These are phyloP conservation scores for Coemansia sp. DNA, from an alignment of 371 early-diverging fungal species.

Conservation along the genomic window DNA sequence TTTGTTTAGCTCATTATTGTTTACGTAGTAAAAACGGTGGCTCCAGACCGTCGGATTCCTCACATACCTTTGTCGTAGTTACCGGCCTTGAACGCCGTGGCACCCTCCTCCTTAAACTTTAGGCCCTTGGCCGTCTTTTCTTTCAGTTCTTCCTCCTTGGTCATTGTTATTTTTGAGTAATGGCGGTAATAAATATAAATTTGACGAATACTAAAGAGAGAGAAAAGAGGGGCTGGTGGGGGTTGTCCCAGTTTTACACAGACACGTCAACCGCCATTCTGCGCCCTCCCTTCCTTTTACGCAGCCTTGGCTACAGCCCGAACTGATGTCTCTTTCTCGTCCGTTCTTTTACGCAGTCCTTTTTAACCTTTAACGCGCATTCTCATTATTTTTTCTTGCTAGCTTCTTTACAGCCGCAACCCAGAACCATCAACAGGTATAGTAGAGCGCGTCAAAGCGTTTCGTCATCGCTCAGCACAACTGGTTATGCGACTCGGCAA, in stretches of 20 bases:
- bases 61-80: slow-evolving; percentile 30
- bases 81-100: slow-evolving; percentile 28
- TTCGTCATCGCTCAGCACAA: neutral
- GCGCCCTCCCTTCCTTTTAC: slow-evolving; percentile 1
- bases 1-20: neutral
- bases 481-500: neutral
- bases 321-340: neutral
- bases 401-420: neutral
- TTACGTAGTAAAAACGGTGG: neutral
- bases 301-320: neutral
- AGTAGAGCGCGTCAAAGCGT: neutral
- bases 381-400: neutral
- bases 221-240: slow-evolving; percentile 1
- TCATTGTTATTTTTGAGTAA: neutral
- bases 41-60: neutral
- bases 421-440: neutral
- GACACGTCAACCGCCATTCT: neutral
- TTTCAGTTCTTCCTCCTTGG: neutral
- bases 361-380: neutral
- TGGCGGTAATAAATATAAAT: neutral
- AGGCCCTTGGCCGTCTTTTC: slow-evolving; percentile 30
- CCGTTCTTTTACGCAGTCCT: neutral
- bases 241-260: neutral
- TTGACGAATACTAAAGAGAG: neutral
- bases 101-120: slow-evolving; percentile 31